These are phyloP conservation scores for Pyrenopolyporus hunteri DNA, from an alignment of 495 filamentous ascomycete species.

Conservation along the genomic window DNA sequence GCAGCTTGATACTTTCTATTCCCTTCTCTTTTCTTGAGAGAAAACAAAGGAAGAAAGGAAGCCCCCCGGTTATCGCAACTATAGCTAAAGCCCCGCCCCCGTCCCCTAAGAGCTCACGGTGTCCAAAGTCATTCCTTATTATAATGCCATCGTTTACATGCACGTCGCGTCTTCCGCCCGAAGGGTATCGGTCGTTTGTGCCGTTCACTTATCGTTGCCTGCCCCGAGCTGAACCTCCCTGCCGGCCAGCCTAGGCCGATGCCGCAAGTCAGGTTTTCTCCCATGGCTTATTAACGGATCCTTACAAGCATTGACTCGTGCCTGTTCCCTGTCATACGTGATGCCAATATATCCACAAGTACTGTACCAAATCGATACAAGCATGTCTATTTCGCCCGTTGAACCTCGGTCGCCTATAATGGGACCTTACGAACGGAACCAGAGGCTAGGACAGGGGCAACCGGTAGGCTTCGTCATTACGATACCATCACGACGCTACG, in stretches of 20 bases:
- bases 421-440: slow-evolving; percentile 4
- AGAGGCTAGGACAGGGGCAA: slow-evolving; percentile 21
- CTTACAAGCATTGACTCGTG: slow-evolving; percentile 30
- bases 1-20: too few relatives aligned
- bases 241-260: slow-evolving; percentile 29
- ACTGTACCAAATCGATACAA: slow-evolving; percentile 18
- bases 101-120: too few relatives aligned
- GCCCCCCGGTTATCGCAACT: too few relatives aligned
- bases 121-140: too few relatives aligned
- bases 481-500: slow-evolving; percentile 34
- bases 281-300: slow-evolving; percentile 24
- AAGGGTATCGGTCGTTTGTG: slow-evolving; percentile 7
- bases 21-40: too few relatives aligned
- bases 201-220: slow-evolving; percentile 31
- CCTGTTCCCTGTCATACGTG: slow-evolving; percentile 32
- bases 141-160: too few relatives aligned
- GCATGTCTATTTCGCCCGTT: slow-evolving; percentile 13
- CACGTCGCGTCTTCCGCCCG: too few relatives aligned
- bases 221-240: slow-evolving; percentile 18
- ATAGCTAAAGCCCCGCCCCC: too few relatives aligned
- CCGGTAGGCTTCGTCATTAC: slow-evolving; percentile 26
- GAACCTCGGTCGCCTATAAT: slow-evolving; percentile 26
- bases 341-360: slow-evolving; percentile 30
- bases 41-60: too few relatives aligned
- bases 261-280: slow-evolving; percentile 31